phyloP scores from a whole-genome alignment of 2,329 filamentous ascomycete species.

The Colletotrichum cuscutae region DNA sequence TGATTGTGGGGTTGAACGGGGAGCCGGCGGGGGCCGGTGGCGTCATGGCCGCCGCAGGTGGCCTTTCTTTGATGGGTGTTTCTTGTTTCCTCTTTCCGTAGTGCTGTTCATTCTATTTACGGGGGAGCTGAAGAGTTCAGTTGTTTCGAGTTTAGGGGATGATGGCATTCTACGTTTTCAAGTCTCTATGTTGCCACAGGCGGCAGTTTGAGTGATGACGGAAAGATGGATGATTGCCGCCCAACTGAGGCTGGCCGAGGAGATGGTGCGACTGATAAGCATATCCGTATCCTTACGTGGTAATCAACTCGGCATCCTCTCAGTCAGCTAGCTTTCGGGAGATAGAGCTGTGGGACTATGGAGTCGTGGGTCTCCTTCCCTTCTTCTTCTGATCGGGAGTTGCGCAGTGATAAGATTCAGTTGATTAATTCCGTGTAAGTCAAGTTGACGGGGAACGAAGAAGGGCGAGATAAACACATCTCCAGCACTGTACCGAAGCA shows the following conservation, averaged over 20 bases:
- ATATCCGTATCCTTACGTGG: not conserved
- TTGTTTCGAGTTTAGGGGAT: not conserved
- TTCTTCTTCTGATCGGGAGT: not conserved
- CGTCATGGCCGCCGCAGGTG: not conserved
- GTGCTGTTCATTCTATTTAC: not conserved
- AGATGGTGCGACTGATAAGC: conserved; percentile 12
- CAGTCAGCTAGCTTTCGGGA: not conserved
- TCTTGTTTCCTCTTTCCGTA: not conserved
- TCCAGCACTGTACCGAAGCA: not conserved
- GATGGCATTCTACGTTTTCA: not conserved
- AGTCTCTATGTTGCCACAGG: not conserved
- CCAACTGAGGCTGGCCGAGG: not conserved
- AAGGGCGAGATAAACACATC: not conserved
- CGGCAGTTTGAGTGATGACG: not conserved
- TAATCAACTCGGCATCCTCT: not conserved
- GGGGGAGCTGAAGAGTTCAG: not conserved
- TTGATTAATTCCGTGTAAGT: not conserved
- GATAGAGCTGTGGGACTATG: not conserved
- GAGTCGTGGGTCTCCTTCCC: not conserved
- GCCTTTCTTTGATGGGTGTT: not conserved
- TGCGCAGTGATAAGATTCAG: not conserved
- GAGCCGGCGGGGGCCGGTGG: not conserved
- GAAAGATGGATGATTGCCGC: not conserved
- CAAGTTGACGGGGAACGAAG: not conserved
- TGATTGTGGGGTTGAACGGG: not conserved